Base-by-base conservation (phyloP, 345 rosid species). In the Noccaea caerulescens region DNA sequence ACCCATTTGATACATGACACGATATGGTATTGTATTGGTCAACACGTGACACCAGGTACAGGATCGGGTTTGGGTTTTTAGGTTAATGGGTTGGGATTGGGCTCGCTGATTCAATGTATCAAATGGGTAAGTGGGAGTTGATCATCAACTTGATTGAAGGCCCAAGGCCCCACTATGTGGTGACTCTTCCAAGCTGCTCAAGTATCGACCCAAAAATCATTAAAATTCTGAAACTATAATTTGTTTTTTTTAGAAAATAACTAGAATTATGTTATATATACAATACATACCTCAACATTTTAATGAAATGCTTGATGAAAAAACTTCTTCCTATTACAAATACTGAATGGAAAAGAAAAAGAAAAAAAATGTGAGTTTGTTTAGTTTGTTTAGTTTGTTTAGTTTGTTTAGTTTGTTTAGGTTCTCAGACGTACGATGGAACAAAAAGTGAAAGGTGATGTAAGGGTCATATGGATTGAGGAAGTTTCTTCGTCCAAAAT, bases 401-500 rank as follows among this genome's bases (percentile, higher is more conserved):
- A 12, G 18, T 18, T 32, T 56, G 13, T 55, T 47, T 4, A 8
- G 8, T 14, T 36, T 58, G 0, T 51, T 20, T 20, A 1, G 1
- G 23, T 20, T 72, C 13, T 36, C 8, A 55, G 64, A 58, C 55
- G 76, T 52, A 38, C 63, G 61, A 33, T 64, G 16, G 37, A 73
- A 73, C 38, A 47, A 32, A 73, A 58, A 66, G 50, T 73, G 67
- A 58, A 67, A 74, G 30, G 23, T 59, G 50, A 58, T 59, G 23
- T 8, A 51, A 51, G 55, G 49, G 57, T 43, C 43, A 43, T 41
- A 5, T 46, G 45, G 66, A 66, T 59, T 20, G 72, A 53, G 30
- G 30, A 75, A 68, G 73, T 75, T 75, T 75, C 78, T 59, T 75
- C 58, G 39, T 25, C 36, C 1, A 68, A 53, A 52, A 75, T 68